A percentile compares a stretch with the other conserved stretches of the same genome.
Evolutionary conservation across 2,329 filamentous ascomycete genomes (phyloP).

Genomic region (Aphanocladium album): DNA sequence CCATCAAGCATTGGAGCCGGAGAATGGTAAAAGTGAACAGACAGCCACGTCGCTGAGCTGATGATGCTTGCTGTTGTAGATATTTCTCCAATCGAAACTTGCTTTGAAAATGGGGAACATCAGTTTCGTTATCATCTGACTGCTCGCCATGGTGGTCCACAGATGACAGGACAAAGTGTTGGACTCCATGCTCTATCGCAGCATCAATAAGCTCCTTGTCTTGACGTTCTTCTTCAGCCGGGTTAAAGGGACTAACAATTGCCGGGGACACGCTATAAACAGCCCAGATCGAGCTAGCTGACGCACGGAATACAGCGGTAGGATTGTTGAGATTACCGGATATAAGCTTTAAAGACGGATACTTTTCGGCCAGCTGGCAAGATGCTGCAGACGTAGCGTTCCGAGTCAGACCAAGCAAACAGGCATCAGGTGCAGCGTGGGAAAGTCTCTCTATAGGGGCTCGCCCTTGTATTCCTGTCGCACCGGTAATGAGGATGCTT

Average conservation of each 20-base stretch:
- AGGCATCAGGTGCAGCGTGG: background rate
- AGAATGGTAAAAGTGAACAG: no score
- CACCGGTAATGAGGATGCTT: constrained; percentile 41
- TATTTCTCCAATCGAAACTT: no score
- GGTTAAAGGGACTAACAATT: background rate
- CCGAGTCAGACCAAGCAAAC: background rate
- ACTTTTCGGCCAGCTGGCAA: background rate
- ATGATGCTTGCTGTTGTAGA: no score
- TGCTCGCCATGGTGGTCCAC: background rate
- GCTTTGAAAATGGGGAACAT: constrained; percentile 56
- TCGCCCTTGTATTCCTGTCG: constrained; percentile 44
- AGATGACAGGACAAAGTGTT: constrained; percentile 52
- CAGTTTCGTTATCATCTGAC: constrained; percentile 43
- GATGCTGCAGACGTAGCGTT: no score
- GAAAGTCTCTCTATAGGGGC: constrained; percentile 28
- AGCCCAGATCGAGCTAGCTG: background rate
- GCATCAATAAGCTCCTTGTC: constrained; percentile 55
- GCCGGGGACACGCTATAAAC: background rate
- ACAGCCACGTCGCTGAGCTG: no score
- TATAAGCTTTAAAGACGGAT: background rate
- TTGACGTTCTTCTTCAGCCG: constrained; percentile 40
- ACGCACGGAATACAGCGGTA: background rate
- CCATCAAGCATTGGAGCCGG: no score
- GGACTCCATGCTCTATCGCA: constrained; percentile 48
- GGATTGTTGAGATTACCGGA: background rate